Percentiles rank a stretch among this genome's conserved stretches.
phyloP scores from a whole-genome alignment of 148 eudicot genomes.

The Simmondsia chinensis region DNA sequence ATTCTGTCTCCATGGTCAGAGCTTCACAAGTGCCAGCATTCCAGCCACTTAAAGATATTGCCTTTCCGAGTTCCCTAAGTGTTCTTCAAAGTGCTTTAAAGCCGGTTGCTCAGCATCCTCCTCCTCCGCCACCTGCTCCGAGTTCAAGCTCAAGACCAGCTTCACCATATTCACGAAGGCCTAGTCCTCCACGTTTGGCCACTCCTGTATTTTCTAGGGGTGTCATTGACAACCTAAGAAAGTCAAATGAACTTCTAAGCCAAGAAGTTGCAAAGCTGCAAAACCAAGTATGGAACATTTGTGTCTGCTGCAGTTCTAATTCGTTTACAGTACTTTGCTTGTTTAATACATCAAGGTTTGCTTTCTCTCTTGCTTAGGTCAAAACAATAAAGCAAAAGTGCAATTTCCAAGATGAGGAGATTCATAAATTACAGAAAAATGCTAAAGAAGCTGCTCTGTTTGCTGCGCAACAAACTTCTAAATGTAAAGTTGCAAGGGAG shows the following conservation, averaged over 20 bases:
- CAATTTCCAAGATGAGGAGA: slow-evolving; percentile 57
- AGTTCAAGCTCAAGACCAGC: slow-evolving; percentile 40
- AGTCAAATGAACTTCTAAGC: slow-evolving; percentile 59
- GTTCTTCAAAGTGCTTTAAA: slow-evolving; percentile 52
- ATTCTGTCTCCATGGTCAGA: slow-evolving; percentile 47
- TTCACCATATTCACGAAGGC: slow-evolving; percentile 58
- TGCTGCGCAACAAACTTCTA: slow-evolving; percentile 55
- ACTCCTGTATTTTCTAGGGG: slow-evolving; percentile 66
- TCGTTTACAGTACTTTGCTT: background rate
- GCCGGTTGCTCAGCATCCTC: slow-evolving; percentile 30
- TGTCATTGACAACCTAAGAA: slow-evolving; percentile 67
- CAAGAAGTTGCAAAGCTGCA: slow-evolving; percentile 81
- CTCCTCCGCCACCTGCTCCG: slow-evolving; percentile 22
- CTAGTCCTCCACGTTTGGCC: slow-evolving; percentile 62
- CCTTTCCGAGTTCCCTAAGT: slow-evolving; percentile 70
- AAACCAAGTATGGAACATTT: slow-evolving; percentile 37
- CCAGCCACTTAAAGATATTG: slow-evolving; percentile 49
- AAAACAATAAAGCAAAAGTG: slow-evolving; percentile 58
- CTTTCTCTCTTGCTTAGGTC: slow-evolving; percentile 25
- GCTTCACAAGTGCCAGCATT: slow-evolving; percentile 73
- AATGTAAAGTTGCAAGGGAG: slow-evolving; percentile 32
- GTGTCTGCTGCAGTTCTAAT: background rate
- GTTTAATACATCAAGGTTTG: background rate
- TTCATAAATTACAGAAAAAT: slow-evolving; percentile 36
- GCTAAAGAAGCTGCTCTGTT: slow-evolving; percentile 38